These are phyloP conservation scores for Trichoderma reesei DNA, from an alignment of 495 filamentous ascomycete species.

Conservation along the genomic window DNA sequence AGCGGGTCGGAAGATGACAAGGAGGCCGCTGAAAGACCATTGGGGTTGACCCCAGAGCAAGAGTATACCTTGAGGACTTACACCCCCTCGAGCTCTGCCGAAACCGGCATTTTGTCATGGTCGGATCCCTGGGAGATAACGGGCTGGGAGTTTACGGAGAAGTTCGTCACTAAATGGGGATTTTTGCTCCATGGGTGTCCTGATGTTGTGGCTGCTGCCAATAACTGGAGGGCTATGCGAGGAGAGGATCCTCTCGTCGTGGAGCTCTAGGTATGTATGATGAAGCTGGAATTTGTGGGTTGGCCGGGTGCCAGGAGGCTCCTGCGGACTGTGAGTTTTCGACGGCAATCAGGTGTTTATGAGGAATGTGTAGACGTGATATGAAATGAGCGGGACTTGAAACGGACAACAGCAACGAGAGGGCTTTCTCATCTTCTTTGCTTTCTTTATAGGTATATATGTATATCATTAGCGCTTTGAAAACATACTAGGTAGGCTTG, in stretches of 20 bases:
- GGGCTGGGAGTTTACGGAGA: background rate
- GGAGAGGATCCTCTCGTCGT: background rate
- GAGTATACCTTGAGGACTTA: background rate
- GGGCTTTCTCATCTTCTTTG: too few species aligned
- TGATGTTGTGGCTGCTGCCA: background rate
- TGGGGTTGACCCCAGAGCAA: background rate
- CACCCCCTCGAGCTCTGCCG: background rate
- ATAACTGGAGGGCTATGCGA: background rate
- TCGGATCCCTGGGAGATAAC: background rate
- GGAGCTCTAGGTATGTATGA: background rate
- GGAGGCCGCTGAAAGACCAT: background rate
- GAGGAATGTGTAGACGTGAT: too few species aligned
- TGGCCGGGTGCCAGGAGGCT: background rate
- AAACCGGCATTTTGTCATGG: background rate
- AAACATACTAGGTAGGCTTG: too few species aligned
- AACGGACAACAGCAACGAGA: too few species aligned
- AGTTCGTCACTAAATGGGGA: background rate
- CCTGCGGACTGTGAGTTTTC: too few species aligned
- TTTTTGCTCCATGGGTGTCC: constrained; percentile 2
- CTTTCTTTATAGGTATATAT: too few species aligned
- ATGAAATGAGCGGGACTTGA: too few species aligned
- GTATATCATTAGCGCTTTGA: too few species aligned
- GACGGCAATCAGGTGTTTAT: too few species aligned
- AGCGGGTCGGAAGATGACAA: background rate
- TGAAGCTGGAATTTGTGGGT: background rate